These are phyloP conservation scores for Francoa sonchifolia DNA, from an alignment of 441 rosid genomes.

Conservation along the genomic window DNA sequence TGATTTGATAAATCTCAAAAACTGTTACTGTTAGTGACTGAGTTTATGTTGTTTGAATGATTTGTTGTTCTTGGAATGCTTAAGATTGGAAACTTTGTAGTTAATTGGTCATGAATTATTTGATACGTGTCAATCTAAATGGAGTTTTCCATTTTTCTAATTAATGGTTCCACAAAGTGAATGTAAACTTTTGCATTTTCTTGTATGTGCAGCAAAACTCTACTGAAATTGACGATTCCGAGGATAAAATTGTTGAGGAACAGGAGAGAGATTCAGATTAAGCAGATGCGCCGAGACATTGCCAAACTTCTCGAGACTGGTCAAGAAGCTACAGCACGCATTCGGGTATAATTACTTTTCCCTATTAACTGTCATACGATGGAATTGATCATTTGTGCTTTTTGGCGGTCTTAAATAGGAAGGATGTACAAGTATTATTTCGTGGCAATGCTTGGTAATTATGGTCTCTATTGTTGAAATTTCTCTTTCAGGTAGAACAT, in stretches of 20 bases:
- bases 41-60: too few species aligned
- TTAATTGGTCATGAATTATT: too few species aligned
- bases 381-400: too few species aligned
- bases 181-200: not conserved
- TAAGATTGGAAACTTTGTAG: too few species aligned
- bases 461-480: too few species aligned
- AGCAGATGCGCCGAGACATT: constrained; percentile 85
- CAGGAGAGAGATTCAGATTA: constrained; percentile 80
- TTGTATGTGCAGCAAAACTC: constrained; percentile 59
- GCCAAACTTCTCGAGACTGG: constrained; percentile 92
- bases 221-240: constrained; percentile 75
- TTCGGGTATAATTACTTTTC: constrained; percentile 39
- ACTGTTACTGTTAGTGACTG: too few species aligned
- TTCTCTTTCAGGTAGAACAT: constrained; percentile 68
- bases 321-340: constrained; percentile 98
- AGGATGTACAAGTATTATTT: too few species aligned
- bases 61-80: too few species aligned
- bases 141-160: not conserved
- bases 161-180: not conserved
- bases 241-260: constrained; percentile 82
- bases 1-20: too few species aligned
- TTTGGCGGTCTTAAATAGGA: too few species aligned
- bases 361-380: not conserved
- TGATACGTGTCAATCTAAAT: too few species aligned
- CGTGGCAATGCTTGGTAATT: too few species aligned